These are phyloP conservation scores for Cnidoscolus chayamansa DNA, from an alignment of 441 rosid genomes.

Conservation along the genomic window DNA sequence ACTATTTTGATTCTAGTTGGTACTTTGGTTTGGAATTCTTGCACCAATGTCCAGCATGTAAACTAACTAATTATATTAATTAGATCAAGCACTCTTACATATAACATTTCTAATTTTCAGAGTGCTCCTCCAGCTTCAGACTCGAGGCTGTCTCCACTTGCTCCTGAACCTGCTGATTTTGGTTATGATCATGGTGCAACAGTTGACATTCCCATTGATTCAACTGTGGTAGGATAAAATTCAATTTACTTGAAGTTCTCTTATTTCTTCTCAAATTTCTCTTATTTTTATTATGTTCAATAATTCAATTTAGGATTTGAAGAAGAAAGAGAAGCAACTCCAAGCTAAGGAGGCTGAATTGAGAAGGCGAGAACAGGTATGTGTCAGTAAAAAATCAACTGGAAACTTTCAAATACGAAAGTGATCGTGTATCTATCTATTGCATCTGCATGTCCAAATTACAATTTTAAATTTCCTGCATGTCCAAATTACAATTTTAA, in stretches of 20 bases:
- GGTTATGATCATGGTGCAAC: conserved; percentile 61
- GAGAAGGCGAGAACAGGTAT: conserved; percentile 70
- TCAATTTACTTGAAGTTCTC: conserved; percentile 32
- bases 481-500: no score
- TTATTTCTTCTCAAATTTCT: conserved; percentile 14
- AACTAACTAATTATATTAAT: not conserved
- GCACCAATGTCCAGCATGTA: not conserved
- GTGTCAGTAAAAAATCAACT: not conserved
- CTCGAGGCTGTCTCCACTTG: conserved; percentile 79
- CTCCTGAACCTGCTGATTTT: conserved; percentile 80
- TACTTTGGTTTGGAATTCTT: not conserved
- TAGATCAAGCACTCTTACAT: not conserved
- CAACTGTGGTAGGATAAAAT: conserved; percentile 36
- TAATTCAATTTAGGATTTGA: conserved; percentile 49
- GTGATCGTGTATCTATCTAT: not conserved
- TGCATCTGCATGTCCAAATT: not conserved
- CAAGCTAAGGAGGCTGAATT: conserved; percentile 86
- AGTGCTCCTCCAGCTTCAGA: conserved; percentile 59
- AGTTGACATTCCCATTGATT: conserved; percentile 80
- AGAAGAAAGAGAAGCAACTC: conserved; percentile 82
- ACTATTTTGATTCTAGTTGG: not conserved
- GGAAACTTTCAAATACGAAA: not conserved
- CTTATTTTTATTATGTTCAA: conserved; percentile 21
- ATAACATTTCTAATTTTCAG: conserved; percentile 32
- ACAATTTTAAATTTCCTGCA: no score